Evolutionary conservation across 2,329 filamentous ascomycete genomes (phyloP), one percentile per base, ranked within the genome.

Genomic region (Xylariales sp.): DNA sequence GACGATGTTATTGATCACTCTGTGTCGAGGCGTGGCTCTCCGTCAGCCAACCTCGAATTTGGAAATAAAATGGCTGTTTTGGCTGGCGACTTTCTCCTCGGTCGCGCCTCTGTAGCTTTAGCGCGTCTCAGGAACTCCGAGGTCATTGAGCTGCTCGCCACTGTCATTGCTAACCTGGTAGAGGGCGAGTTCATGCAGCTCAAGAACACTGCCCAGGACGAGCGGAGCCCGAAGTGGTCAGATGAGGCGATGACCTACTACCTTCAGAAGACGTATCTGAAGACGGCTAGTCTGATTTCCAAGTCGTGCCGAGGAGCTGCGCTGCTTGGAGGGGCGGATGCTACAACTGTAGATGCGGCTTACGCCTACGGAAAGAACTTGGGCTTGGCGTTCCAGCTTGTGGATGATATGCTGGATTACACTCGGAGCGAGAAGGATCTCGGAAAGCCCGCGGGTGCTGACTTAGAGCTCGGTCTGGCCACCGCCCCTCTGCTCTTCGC

Each of bases 181-280:
- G 93, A 98, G 67, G 93, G 93, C 56, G 93, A 98, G 65, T 97
- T 98, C 69, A 98, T 98, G 93, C 93, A 98, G 70, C 72, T 98
- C 52, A 94, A 95, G 69, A 98, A 98, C 64, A 97, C 93, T 2
- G 87, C 86, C 31, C 74, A 78, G 48, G 91, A 96, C 59, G 91
- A 97, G 70, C 74, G 77, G 47, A 83, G 86, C 50, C 91, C 91
- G 1, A 69, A 75, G 8, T 97, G 86, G 78, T 93, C 85, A 2
- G 88, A 96, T 55, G 87, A 95, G 37, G 86, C 89, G 2, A 76
- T 98, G 44, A 77, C 81, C 18, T 97, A 98, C 66, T 98, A 98
- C 60, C 72, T 98, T 35, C 88, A 96, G 59, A 98, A 98, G 74
- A 98, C 93, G 19, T 98, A 98, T 57, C 76, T 98, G 50, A 98